These are phyloP conservation scores for Amanita inopinata DNA, from an alignment of 768 basidiomycete genomes.

Conservation along the genomic window DNA sequence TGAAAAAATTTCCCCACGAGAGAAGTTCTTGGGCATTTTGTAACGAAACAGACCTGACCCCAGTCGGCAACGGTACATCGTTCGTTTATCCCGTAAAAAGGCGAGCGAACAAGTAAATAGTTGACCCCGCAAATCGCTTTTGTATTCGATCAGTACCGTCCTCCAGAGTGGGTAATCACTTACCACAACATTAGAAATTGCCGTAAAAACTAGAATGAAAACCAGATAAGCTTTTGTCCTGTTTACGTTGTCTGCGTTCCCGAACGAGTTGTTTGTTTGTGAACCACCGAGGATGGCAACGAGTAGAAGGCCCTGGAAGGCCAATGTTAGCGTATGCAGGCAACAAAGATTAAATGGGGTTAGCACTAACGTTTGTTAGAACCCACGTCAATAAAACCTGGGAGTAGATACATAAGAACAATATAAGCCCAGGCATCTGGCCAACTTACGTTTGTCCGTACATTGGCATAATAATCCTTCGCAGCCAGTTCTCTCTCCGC, in stretches of 20 bases:
- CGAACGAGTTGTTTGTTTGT: constrained; percentile 52
- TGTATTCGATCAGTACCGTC: constrained; percentile 2
- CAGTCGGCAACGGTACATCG: too few relatives aligned
- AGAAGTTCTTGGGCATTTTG: too few relatives aligned
- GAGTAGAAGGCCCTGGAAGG: constrained; percentile 52
- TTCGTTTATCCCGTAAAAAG: constrained; percentile 19
- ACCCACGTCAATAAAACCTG: constrained; percentile 74
- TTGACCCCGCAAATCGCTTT: constrained; percentile 23
- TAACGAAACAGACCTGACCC: too few relatives aligned
- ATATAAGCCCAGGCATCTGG: not conserved
- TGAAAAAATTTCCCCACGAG: too few relatives aligned
- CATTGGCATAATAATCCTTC: constrained; percentile 82
- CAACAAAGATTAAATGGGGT: not conserved
- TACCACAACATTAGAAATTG: constrained; percentile 61
- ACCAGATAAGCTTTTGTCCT: constrained; percentile 68
- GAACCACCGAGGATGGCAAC: constrained; percentile 57
- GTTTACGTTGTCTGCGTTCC: constrained; percentile 31
- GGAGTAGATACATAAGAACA: not conserved
- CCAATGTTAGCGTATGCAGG: not conserved
- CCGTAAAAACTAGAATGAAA: constrained; percentile 75
- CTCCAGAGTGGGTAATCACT: constrained; percentile 13
- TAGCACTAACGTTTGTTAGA: constrained; percentile 56
- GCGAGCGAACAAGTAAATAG: constrained; percentile 20
- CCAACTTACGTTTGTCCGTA: constrained; percentile 60
- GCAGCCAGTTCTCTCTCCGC: constrained; percentile 67